Evolutionary conservation across 1,284 basidiomycete genomes (phyloP), one percentile per base, ranked within the genome.

Genomic region (Golubevia pallescens): DNA sequence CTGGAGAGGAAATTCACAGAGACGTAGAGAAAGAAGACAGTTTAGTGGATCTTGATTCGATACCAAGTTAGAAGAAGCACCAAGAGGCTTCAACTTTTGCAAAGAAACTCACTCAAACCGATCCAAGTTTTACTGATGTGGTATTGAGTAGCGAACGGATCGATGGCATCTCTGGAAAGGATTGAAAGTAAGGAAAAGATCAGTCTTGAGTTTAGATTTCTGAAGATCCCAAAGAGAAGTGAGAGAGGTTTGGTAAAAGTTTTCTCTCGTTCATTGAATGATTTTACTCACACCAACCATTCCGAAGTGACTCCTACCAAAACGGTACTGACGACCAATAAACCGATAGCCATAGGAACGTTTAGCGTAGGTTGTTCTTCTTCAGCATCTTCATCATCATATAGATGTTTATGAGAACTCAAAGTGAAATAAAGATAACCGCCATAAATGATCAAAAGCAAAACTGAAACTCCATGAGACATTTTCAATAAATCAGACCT

Each of bases 321-420:
- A 1, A 65, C 61, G 3, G 78, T 80, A 21, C 73, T 74, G 19
- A 73, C 34, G 42, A 75, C 68, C 21, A 80, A 68, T 3, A 74
- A 60, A 34, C 68, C 64, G 53, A 70, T 60, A 58, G 77, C 71
- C 23, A 68, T 60, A 10, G 59, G 32, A 68, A 78, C 67, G 66
- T 77, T 73, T 68, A 80, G 73, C n/a, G 55, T 60, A 73, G 70
- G 77, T 90, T 91, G 10, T 92, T 91, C 14, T 79, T 94, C 66
- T 90, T 92, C 87, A 93, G 93, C 4, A 88, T 94, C 57, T 68
- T 93, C 74, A 90, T 89, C 10, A 78, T 93, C 68, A 51, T 74
- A 69, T 10, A 68, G 67, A 53, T 66, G 63, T 65, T 75, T 78
- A 71, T 78, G 75, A 2, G 71, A 71, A 4, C 65, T 62, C 3